Conservation (phyloP, 352 stramenopile species). For the Phytopythium delawarense region DNA sequence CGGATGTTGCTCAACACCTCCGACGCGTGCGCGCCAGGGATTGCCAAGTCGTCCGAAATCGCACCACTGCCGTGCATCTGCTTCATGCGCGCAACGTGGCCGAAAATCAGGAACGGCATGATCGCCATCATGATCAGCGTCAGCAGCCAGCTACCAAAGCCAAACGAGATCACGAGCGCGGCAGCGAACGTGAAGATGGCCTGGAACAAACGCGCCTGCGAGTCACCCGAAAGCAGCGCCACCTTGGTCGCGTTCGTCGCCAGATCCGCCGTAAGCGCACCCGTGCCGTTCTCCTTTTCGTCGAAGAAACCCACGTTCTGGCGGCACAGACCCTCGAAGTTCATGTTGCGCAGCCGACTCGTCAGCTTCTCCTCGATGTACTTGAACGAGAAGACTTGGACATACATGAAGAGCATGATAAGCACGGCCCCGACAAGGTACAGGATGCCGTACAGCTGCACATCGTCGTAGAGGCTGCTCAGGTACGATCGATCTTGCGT, state of each 20-base stretch:
- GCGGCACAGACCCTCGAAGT: constrained; percentile 44
- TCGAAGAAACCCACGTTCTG: constrained; percentile 70
- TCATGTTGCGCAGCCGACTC: constrained; percentile 34
- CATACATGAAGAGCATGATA: constrained; percentile 28
- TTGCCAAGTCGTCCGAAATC: constrained; percentile 23
- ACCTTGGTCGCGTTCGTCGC: constrained; percentile 27
- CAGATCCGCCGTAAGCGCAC: constrained; percentile 46
- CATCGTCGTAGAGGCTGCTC: constrained; percentile 24
- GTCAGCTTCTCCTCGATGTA: constrained; percentile 51
- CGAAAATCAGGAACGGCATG: constrained; percentile 56
- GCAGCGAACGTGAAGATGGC: constrained; percentile 46
- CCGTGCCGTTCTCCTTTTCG: constrained; percentile 50
- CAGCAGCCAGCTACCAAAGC: constrained; percentile 61
- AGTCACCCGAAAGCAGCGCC: constrained; percentile 43
- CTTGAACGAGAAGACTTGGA: constrained; percentile 43
- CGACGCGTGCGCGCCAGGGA: constrained; percentile 36
- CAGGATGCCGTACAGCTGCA: constrained; percentile 17
- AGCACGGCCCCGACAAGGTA: constrained; percentile 28
- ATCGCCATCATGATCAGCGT: constrained; percentile 60
- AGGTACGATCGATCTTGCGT: constrained; percentile 19
- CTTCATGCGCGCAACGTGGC: constrained; percentile 26
- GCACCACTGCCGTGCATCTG: constrained; percentile 21
- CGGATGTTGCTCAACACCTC: constrained; percentile 49
- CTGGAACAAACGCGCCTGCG: constrained; percentile 36
- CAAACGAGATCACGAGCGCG: constrained; percentile 58